These are phyloP conservation scores for Verticillium dahliae DNA, from an alignment of 2,329 filamentous ascomycete genomes.

Conservation along the genomic window DNA sequence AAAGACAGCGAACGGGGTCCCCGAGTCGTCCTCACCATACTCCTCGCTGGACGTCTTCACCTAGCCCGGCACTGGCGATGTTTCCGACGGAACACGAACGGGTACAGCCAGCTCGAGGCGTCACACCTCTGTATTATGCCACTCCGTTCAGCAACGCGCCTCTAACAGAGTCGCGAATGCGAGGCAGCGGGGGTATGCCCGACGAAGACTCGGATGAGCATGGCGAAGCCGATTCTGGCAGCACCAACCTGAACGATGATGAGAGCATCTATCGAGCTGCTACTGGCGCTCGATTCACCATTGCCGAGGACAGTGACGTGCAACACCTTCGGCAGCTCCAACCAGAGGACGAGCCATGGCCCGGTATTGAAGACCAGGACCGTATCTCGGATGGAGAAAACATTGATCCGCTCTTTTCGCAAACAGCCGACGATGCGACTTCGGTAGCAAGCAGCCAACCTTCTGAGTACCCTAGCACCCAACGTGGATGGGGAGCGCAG, in stretches of 20 bases:
- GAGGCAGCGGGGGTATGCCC: slow-evolving; percentile 5
- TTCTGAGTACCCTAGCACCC: slow-evolving; percentile 49
- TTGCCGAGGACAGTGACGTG: slow-evolving; percentile 22
- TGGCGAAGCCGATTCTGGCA: slow-evolving; percentile 18
- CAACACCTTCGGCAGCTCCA: slow-evolving; percentile 23
- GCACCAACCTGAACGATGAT: slow-evolving; percentile 19
- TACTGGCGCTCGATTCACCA: background rate
- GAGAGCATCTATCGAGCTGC: slow-evolving; percentile 11
- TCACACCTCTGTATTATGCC: slow-evolving; percentile 64
- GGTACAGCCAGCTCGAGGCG: slow-evolving; percentile 27
- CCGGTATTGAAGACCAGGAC: slow-evolving; percentile 46
- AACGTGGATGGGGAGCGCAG: slow-evolving; percentile 29
- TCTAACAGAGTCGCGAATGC: slow-evolving; percentile 29
- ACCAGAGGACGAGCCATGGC: slow-evolving; percentile 51
- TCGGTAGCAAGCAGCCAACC: slow-evolving; percentile 41
- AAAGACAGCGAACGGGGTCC: slow-evolving; percentile 52
- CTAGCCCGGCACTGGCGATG: slow-evolving; percentile 31
- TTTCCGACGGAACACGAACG: slow-evolving; percentile 20
- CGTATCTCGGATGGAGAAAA: slow-evolving; percentile 44
- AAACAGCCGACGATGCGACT: slow-evolving; percentile 21
- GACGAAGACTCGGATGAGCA: slow-evolving; percentile 16
- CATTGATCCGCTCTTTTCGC: slow-evolving; percentile 30
- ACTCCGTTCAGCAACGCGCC: slow-evolving; percentile 65
- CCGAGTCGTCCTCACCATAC: slow-evolving; percentile 48
- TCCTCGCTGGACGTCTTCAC: slow-evolving; percentile 47